phyloP scores from a whole-genome alignment of 2,329 filamentous ascomycete genomes.

The Penicillium sp. region DNA sequence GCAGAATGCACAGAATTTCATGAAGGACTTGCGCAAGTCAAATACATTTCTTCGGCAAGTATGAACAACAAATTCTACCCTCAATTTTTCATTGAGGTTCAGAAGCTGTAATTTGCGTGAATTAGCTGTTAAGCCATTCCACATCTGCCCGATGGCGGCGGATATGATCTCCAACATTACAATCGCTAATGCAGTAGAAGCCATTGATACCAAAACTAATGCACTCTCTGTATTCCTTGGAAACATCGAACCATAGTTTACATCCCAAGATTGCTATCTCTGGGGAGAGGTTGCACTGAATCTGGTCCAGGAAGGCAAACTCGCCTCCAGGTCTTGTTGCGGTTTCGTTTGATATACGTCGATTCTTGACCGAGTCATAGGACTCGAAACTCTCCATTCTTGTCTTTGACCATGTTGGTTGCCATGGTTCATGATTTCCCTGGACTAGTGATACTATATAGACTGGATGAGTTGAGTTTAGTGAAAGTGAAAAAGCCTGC shows the following conservation, averaged over 20 bases:
- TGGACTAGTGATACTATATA: conserved; percentile 56
- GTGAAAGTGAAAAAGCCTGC: conserved; percentile 54
- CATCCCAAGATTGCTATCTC: conserved; percentile 51
- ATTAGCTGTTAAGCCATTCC: conserved; percentile 46
- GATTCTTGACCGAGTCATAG: conserved; percentile 24
- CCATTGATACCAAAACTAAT: conserved; percentile 56
- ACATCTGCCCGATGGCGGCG: conserved; percentile 40
- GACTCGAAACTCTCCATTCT: conserved; percentile 32
- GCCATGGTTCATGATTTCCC: conserved; percentile 62
- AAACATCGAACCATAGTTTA: conserved; percentile 56
- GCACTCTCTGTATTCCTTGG: conserved; percentile 38
- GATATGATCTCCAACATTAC: conserved; percentile 39
- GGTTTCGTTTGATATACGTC: conserved; percentile 5
- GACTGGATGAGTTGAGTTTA: conserved; percentile 52
- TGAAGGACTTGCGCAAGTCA: not conserved
- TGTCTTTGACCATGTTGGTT: conserved; percentile 34
- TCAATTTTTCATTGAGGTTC: conserved; percentile 41
- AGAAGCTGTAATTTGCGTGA: conserved; percentile 31
- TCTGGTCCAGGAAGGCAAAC: conserved; percentile 49
- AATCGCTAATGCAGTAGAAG: conserved; percentile 53
- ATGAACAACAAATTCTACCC: not conserved
- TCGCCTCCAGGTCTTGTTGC: conserved; percentile 27
- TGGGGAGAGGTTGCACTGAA: conserved; percentile 42
- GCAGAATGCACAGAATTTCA: not conserved
- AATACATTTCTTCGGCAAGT: not conserved